Percentiles rank a stretch among this genome's conserved stretches.
phyloP scores from a whole-genome alignment of 2,329 filamentous ascomycete genomes.

The Juglanconis juglandina region DNA sequence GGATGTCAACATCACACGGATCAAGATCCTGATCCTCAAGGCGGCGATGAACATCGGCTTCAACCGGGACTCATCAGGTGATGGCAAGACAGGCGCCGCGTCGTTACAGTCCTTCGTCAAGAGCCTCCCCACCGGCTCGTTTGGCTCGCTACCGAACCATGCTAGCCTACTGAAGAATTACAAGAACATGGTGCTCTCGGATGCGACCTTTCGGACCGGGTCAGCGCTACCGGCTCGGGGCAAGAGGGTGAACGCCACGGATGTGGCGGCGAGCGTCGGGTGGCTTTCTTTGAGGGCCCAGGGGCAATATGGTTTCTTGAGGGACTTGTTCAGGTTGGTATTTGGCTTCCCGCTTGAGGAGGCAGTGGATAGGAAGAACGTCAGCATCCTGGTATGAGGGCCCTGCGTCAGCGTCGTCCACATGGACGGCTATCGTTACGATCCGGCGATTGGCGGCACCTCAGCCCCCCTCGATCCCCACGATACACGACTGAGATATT shows the following conservation, averaged over 20 bases:
- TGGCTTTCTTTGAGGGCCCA: slow-evolving; percentile 68
- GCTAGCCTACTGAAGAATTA: slow-evolving; percentile 71
- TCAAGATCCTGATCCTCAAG: slow-evolving; percentile 78
- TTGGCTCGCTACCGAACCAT: slow-evolving; percentile 71
- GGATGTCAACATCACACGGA: slow-evolving; percentile 71
- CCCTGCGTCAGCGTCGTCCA: not conserved
- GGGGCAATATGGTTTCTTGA: slow-evolving; percentile 70
- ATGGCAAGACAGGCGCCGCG: slow-evolving; percentile 37
- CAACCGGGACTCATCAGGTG: slow-evolving; percentile 51
- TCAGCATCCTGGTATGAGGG: slow-evolving; percentile 55
- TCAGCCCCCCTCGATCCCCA: not conserved
- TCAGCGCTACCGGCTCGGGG: slow-evolving; percentile 53
- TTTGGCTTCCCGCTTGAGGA: slow-evolving; percentile 84
- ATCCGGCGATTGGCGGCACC: not conserved
- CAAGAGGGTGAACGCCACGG: slow-evolving; percentile 63
- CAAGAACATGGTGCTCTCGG: slow-evolving; percentile 72
- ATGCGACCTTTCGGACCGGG: slow-evolving; percentile 61
- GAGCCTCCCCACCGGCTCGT: slow-evolving; percentile 69
- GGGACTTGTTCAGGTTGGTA: slow-evolving; percentile 78
- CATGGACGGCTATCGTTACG: not conserved
- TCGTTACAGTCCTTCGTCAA: slow-evolving; percentile 74
- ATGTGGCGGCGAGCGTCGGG: slow-evolving; percentile 75
- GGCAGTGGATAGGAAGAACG: slow-evolving; percentile 62
- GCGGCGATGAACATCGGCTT: slow-evolving; percentile 84
- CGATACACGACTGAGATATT: not conserved